Conservation (phyloP, 2,329 filamentous ascomycete species). For the Pseudogymnoascus destructans region DNA sequence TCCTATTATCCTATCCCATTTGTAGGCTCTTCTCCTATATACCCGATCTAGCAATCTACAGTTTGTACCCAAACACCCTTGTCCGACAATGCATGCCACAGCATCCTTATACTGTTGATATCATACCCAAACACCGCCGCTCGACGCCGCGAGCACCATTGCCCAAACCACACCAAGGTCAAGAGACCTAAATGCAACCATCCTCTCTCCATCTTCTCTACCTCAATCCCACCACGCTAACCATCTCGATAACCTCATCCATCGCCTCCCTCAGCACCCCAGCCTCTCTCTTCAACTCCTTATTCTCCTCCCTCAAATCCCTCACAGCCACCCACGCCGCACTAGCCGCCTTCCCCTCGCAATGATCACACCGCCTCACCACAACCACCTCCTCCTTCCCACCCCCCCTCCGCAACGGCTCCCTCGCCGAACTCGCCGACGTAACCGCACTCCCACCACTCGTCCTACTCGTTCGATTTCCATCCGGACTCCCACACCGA, state of each 20-base stretch:
- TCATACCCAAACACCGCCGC: background rate
- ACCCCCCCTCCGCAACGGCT: constrained; percentile 13
- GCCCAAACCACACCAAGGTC: background rate
- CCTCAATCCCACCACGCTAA: background rate
- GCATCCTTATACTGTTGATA: background rate
- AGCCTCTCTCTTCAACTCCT: constrained; percentile 45
- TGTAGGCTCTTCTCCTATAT: background rate
- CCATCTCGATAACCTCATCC: constrained; percentile 43
- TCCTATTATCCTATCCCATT: background rate
- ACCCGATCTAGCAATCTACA: background rate
- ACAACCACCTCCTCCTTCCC: constrained; percentile 14
- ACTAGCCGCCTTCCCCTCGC: constrained; percentile 43
- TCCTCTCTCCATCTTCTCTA: background rate
- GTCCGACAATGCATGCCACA: background rate
- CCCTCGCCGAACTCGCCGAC: constrained; percentile 15
- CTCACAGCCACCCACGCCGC: constrained; percentile 54
- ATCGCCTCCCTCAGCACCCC: constrained; percentile 45
- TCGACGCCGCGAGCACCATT: background rate
- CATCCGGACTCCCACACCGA: background rate
- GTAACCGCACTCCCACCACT: background rate
- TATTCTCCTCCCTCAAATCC: constrained; percentile 48
- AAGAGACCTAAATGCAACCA: background rate
- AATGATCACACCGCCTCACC: constrained; percentile 37
- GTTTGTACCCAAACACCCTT: background rate
- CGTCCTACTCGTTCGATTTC: background rate